Evolutionary conservation across 2,329 filamentous ascomycete genomes (phyloP).

Genomic region (Ascocoryne sarcoides): DNA sequence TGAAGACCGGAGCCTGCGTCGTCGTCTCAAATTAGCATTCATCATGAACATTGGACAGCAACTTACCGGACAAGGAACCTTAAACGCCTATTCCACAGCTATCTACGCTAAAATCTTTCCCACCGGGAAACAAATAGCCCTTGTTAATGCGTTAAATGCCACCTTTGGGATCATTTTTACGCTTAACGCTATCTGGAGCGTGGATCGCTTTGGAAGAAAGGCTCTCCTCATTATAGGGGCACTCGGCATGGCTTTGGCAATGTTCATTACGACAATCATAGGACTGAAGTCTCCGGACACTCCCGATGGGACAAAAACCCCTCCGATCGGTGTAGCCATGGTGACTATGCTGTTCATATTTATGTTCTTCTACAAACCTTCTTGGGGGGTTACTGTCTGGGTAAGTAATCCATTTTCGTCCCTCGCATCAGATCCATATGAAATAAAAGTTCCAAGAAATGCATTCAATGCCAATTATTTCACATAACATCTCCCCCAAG

Average conservation of each 20-base stretch:
- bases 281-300: slow-evolving; percentile 49
- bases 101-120: slow-evolving; percentile 66
- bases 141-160: slow-evolving; percentile 68
- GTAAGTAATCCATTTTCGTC: too few relatives aligned
- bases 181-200: slow-evolving; percentile 63
- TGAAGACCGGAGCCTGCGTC: slow-evolving; percentile 59
- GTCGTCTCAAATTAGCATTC: slow-evolving; percentile 56
- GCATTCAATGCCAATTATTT: too few relatives aligned
- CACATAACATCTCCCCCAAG: too few relatives aligned
- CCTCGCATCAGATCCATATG: too few relatives aligned
- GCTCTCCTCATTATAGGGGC: too few relatives aligned
- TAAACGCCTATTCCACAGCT: slow-evolving; percentile 65
- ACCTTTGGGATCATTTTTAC: slow-evolving; percentile 67
- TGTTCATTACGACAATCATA: slow-evolving; percentile 55
- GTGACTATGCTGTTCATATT: slow-evolving; percentile 61
- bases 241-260: too few relatives aligned
- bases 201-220: too few relatives aligned
- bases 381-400: slow-evolving; percentile 62
- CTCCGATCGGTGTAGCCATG: slow-evolving; percentile 57
- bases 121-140: slow-evolving; percentile 48
- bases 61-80: slow-evolving; percentile 61
- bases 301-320: slow-evolving; percentile 42
- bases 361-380: slow-evolving; percentile 61
- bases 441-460: too few relatives aligned
- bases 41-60: slow-evolving; percentile 64